Conservation (phyloP, 371 early-diverging fungal genomes). For the Chytridium lagenaria region DNA sequence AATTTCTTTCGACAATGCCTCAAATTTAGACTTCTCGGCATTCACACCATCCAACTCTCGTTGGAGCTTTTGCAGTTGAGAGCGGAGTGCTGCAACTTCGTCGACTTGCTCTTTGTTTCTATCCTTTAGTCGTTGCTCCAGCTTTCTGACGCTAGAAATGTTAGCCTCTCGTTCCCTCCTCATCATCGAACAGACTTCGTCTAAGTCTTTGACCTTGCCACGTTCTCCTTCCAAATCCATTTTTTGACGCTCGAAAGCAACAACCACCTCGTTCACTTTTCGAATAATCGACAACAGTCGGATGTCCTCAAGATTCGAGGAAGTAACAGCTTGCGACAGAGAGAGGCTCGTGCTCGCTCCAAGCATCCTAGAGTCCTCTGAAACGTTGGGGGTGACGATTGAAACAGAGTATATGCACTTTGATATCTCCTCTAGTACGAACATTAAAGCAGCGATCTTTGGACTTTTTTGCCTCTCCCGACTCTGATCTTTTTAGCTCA, state of each 20-base stretch:
- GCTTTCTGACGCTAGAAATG: constrained; percentile 53
- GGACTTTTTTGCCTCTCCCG: constrained; percentile 5
- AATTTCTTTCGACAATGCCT: constrained; percentile 17
- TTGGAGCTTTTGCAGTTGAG: constrained; percentile 62
- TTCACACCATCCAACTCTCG: constrained; percentile 52
- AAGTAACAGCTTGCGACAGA: constrained; percentile 39
- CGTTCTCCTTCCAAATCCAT: constrained; percentile 20
- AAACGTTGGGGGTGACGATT: neutral
- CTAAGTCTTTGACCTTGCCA: constrained; percentile 23
- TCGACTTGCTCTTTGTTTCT: constrained; percentile 1
- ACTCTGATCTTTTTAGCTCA: constrained; percentile 25
- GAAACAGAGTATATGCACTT: constrained; percentile 20
- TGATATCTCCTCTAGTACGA: constrained; percentile 36
- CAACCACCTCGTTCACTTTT: constrained; percentile 22
- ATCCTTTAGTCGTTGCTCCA: constrained; percentile 51
- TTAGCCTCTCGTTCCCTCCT: constrained; percentile 21
- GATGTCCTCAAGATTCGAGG: constrained; percentile 29
- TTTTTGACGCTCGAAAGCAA: constrained; percentile 19
- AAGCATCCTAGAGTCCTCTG: constrained; percentile 1
- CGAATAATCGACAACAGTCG: constrained; percentile 27
- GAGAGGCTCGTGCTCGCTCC: constrained; percentile 84
- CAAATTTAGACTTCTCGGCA: constrained; percentile 15
- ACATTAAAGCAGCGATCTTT: constrained; percentile 34
- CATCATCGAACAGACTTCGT: constrained; percentile 18
- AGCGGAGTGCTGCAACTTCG: constrained; percentile 61